phyloP scores from a whole-genome alignment of 1,284 basidiomycete genomes.

The Leccinum fuscescens region DNA sequence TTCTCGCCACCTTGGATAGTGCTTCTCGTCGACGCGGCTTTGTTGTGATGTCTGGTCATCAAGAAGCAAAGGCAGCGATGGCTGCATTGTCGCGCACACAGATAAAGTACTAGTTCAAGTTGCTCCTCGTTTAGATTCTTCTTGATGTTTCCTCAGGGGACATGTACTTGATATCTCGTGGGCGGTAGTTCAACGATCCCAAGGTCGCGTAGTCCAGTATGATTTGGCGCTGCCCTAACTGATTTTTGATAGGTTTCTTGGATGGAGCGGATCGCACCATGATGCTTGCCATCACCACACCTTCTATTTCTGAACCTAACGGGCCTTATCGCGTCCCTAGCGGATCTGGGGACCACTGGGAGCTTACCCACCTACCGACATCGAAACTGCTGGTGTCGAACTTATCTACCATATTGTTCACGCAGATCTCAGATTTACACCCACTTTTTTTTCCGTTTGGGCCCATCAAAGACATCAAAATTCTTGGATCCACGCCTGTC shows the following conservation, averaged over 20 bases:
- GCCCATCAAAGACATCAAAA: slow-evolving; percentile 55
- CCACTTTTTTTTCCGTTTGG: slow-evolving; percentile 75
- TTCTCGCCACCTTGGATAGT: slow-evolving; percentile 76
- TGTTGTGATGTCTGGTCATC: slow-evolving; percentile 70
- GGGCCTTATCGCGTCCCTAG: slow-evolving; percentile 20
- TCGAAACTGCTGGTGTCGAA: slow-evolving; percentile 61
- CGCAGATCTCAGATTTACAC: slow-evolving; percentile 60
- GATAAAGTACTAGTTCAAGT: slow-evolving; percentile 44
- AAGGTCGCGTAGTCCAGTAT: slow-evolving; percentile 43
- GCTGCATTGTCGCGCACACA: slow-evolving; percentile 60
- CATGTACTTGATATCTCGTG: slow-evolving; percentile 74
- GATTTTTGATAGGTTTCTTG: slow-evolving; percentile 54
- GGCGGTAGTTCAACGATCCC: slow-evolving; percentile 79
- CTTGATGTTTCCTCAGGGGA: slow-evolving; percentile 42
- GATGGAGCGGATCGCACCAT: slow-evolving; percentile 76
- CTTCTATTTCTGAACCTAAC: slow-evolving; percentile 32
- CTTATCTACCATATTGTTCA: slow-evolving; percentile 64
- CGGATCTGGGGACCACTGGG: slow-evolving; percentile 22
- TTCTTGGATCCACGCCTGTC: slow-evolving; percentile 37
- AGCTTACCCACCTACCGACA: slow-evolving; percentile 42
- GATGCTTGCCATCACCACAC: slow-evolving; percentile 47
- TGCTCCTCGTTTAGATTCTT: neutral
- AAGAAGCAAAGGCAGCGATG: slow-evolving; percentile 68
- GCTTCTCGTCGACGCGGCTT: slow-evolving; percentile 77
- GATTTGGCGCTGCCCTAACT: slow-evolving; percentile 7